Evolutionary conservation across 169 alveolate species (phyloP).

Genomic region (Plasmodium yoelii): DNA sequence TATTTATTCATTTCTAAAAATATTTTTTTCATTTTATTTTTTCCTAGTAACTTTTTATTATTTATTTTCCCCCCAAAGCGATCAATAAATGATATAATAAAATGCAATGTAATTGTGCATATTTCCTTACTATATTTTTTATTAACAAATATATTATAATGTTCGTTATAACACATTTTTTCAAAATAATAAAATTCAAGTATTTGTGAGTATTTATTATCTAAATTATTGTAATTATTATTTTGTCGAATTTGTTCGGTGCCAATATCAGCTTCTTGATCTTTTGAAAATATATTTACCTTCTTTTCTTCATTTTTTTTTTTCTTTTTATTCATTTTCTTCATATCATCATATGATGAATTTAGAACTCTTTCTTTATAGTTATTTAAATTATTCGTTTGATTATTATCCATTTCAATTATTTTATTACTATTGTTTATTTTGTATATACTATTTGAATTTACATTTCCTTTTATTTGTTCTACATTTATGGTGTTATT

Average conservation of each 20-base stretch:
- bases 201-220: slow-evolving; percentile 6
- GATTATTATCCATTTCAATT: too few relatives aligned
- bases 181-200: slow-evolving; percentile 32
- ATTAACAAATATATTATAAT: slow-evolving; percentile 41
- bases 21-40: slow-evolving; percentile 8
- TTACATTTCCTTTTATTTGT: too few relatives aligned
- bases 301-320: too few relatives aligned
- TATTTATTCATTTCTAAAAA: slow-evolving; percentile 56
- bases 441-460: too few relatives aligned
- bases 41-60: not conserved
- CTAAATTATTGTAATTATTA: too few relatives aligned
- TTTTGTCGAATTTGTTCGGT: too few relatives aligned
- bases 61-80: slow-evolving; percentile 4
- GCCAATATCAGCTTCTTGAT: too few relatives aligned
- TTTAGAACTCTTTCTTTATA: not conserved
- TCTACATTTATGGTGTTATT: too few relatives aligned
- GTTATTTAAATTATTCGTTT: too few relatives aligned
- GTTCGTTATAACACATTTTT: slow-evolving; percentile 18
- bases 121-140: slow-evolving; percentile 45
- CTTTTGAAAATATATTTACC: too few relatives aligned
- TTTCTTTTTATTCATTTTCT: not conserved
- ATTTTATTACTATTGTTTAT: too few relatives aligned
- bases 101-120: slow-evolving; percentile 22
- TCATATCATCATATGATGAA: not conserved
- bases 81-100: slow-evolving; percentile 43